These are phyloP conservation scores for Yarrowia galli DNA, from an alignment of 1,139 yeast genomes.

Conservation along the genomic window DNA sequence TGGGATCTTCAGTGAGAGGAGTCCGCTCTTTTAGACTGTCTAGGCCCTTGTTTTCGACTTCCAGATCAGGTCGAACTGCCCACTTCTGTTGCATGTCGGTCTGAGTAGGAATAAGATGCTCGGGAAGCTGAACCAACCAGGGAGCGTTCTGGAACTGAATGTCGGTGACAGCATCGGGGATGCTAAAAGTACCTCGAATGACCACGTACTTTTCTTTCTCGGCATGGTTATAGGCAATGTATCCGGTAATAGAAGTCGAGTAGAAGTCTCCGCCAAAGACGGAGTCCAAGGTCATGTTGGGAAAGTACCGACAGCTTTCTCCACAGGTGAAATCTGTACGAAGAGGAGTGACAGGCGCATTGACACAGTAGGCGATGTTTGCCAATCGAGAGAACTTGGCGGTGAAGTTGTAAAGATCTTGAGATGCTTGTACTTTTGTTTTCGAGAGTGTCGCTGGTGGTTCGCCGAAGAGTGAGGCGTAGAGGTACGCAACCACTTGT, in stretches of 20 bases:
- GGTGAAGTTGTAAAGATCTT: constrained; percentile 1
- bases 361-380: constrained; percentile 16
- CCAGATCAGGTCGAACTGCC: not conserved
- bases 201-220: constrained; percentile 53
- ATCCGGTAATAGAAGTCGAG: constrained; percentile 41
- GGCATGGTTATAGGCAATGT: constrained; percentile 55
- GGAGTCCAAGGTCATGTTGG: constrained; percentile 6
- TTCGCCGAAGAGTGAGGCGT: constrained; percentile 8
- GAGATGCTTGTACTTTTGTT: not conserved
- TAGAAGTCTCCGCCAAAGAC: constrained; percentile 26
- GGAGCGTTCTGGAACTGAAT: constrained; percentile 47
- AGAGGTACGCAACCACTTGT: constrained; percentile 8
- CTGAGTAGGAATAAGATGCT: not conserved
- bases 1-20: not conserved
- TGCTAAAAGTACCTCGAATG: constrained; percentile 66
- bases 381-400: constrained; percentile 17
- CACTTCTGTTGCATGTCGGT: constrained; percentile 23
- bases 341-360: constrained; percentile 14
- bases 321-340: constrained; percentile 15
- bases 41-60: not conserved
- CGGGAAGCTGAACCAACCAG: constrained; percentile 2
- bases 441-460: not conserved
- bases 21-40: not conserved
- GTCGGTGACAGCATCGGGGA: constrained; percentile 65
- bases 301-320: constrained; percentile 23